A percentile compares a stretch with the other conserved stretches of the same genome.
Evolutionary conservation across 2,329 filamentous ascomycete genomes (phyloP).

Genomic region (Zelopaecilomyces penicillatus): DNA sequence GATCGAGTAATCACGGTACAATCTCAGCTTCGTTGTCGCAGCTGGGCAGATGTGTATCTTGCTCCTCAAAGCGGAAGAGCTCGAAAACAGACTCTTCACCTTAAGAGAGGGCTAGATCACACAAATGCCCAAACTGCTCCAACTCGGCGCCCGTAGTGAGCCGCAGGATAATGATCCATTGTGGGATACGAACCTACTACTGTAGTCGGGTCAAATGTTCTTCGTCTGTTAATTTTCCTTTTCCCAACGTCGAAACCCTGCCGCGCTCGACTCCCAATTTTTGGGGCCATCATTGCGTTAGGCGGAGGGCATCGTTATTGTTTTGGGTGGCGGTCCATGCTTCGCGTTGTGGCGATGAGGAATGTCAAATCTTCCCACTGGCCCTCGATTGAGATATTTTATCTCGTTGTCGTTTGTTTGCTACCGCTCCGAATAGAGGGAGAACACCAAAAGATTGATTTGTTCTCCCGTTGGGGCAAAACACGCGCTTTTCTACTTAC

Average conservation of each 20-base stretch:
- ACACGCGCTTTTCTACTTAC: slow-evolving; percentile 55
- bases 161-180: slow-evolving; percentile 33
- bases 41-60: slow-evolving; percentile 7
- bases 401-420: slow-evolving; percentile 21
- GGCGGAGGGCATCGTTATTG: too few relatives aligned
- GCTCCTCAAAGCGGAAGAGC: too few relatives aligned
- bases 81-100: too few relatives aligned
- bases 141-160: slow-evolving; percentile 83
- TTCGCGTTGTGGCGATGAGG: too few relatives aligned
- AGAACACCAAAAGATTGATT: neutral
- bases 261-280: too few relatives aligned
- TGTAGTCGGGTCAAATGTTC: neutral
- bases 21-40: slow-evolving; percentile 72
- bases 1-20: slow-evolving; percentile 95
- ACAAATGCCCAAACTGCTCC: slow-evolving; percentile 26
- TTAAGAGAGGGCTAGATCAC: too few relatives aligned
- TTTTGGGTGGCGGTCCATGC: too few relatives aligned
- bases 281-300: too few relatives aligned
- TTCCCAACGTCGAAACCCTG: too few relatives aligned
- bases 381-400: neutral
- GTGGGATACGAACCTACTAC: slow-evolving; percentile 9
- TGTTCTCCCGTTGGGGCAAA: too few relatives aligned
- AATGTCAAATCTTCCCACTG: neutral
- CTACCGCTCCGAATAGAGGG: slow-evolving; percentile 65
- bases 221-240: too few relatives aligned